Conservation (phyloP, 2,329 filamentous ascomycete species). For the Ramularia endophylla region DNA sequence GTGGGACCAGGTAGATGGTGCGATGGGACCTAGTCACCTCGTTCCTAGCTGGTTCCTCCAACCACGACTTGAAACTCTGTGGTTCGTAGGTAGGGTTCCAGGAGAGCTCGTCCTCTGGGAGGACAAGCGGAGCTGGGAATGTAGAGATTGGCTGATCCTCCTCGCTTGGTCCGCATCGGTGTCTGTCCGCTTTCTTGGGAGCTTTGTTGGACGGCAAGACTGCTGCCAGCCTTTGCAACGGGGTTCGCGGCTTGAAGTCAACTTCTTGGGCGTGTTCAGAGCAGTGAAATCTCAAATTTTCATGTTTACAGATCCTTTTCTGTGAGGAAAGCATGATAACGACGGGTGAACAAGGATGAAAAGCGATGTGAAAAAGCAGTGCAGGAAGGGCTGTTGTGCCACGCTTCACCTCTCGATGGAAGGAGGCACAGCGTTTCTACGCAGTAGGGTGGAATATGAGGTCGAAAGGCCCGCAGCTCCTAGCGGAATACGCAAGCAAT, state of each 20-base stretch:
- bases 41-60: conserved; percentile 43
- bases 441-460: too few relatives aligned
- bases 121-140: conserved; percentile 55
- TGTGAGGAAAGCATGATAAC: too few relatives aligned
- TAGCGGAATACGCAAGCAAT: too few relatives aligned
- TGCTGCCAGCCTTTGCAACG: conserved; percentile 23
- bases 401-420: too few relatives aligned
- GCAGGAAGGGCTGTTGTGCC: too few relatives aligned
- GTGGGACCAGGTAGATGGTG: conserved; percentile 50
- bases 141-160: conserved; percentile 10
- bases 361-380: too few relatives aligned
- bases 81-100: conserved; percentile 46
- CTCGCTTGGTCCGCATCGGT: conserved; percentile 2
- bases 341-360: too few relatives aligned
- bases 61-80: conserved; percentile 52
- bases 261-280: conserved; percentile 23
- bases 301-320: too few relatives aligned
- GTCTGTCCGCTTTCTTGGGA: conserved; percentile 4
- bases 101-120: conserved; percentile 56
- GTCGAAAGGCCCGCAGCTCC: too few relatives aligned
- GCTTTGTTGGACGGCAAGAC: background rate
- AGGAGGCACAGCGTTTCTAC: too few relatives aligned
- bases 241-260: conserved; percentile 29
- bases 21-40: conserved; percentile 41
- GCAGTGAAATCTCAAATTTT: too few relatives aligned